Evolutionary conservation across 1,284 basidiomycete genomes (phyloP).

Genomic region (Calocybe gambosa): DNA sequence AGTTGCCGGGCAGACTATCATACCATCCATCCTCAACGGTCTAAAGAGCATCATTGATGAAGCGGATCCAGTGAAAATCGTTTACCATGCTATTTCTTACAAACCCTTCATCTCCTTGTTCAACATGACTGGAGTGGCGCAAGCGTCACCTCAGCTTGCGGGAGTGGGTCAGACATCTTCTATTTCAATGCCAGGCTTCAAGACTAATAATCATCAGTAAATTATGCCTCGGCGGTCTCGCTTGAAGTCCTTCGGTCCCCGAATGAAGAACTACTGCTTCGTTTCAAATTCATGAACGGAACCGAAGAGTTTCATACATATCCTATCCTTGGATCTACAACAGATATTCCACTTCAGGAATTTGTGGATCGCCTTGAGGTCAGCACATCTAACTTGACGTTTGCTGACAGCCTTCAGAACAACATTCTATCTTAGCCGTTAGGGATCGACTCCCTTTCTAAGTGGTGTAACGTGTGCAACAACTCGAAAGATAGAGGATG

Average conservation of each 20-base stretch:
- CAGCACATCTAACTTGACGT: slow-evolving; percentile 13
- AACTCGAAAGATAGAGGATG: slow-evolving; percentile 56
- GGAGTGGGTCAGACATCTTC: slow-evolving; percentile 49
- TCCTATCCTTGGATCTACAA: slow-evolving; percentile 44
- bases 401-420: not conserved
- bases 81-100: slow-evolving; percentile 65
- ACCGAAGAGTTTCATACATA: slow-evolving; percentile 53
- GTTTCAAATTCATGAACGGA: slow-evolving; percentile 79
- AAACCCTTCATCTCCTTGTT: slow-evolving; percentile 82
- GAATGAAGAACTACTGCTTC: slow-evolving; percentile 47
- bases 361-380: slow-evolving; percentile 51
- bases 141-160: slow-evolving; percentile 47
- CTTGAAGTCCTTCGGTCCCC: slow-evolving; percentile 61
- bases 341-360: slow-evolving; percentile 48
- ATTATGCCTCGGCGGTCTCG: slow-evolving; percentile 67
- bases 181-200: not conserved
- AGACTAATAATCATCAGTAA: slow-evolving; percentile 36
- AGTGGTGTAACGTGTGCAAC: slow-evolving; percentile 55
- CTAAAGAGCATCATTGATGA: slow-evolving; percentile 55
- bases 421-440: slow-evolving; percentile 28
- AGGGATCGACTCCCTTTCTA: slow-evolving; percentile 44
- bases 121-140: slow-evolving; percentile 62
- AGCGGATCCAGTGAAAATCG: slow-evolving; percentile 58
- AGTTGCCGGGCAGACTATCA: slow-evolving; percentile 69
- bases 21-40: slow-evolving; percentile 56